Evolutionary conservation across 1,284 basidiomycete species (phyloP).

Genomic region (Trichosporon sp.): DNA sequence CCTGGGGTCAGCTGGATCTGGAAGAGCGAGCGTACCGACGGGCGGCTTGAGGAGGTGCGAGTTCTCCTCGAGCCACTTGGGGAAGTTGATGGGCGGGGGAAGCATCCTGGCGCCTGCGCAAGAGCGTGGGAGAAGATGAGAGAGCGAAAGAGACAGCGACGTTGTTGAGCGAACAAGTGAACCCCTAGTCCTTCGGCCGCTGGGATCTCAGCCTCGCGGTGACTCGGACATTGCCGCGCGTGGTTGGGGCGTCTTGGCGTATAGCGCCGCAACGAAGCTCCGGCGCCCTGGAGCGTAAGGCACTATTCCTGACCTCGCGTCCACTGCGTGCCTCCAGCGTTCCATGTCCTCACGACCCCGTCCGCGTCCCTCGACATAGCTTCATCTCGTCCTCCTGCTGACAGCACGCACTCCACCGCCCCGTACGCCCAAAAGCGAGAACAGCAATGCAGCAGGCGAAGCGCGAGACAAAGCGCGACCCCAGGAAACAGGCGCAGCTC

Average conservation of each 20-base stretch:
- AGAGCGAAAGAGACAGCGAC: not conserved
- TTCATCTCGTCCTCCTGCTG: not conserved
- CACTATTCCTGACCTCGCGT: not conserved
- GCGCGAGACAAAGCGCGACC: not conserved
- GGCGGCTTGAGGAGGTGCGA: slow-evolving; percentile 74
- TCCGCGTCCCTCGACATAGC: not conserved
- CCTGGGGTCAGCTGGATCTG: slow-evolving; percentile 40
- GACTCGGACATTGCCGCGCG: not conserved
- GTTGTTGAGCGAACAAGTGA: not conserved
- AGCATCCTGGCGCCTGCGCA: slow-evolving; percentile 24
- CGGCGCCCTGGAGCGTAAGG: too few species aligned
- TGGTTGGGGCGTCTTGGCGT: not conserved
- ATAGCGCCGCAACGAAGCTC: not conserved
- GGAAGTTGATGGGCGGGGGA: slow-evolving; percentile 67
- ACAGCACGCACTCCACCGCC: not conserved
- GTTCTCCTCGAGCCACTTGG: slow-evolving; percentile 78
- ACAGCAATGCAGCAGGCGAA: not conserved
- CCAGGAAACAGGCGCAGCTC: slow-evolving; percentile 36
- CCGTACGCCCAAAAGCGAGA: not conserved
- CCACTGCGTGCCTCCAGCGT: not conserved
- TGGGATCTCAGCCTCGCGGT: not conserved
- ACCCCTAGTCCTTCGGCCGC: not conserved
- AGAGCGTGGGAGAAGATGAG: not conserved
- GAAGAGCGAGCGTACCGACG: slow-evolving; percentile 55
- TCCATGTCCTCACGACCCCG: not conserved